phyloP scores from a whole-genome alignment of 139 green algal genomes.

The Micromonas pusilla region DNA sequence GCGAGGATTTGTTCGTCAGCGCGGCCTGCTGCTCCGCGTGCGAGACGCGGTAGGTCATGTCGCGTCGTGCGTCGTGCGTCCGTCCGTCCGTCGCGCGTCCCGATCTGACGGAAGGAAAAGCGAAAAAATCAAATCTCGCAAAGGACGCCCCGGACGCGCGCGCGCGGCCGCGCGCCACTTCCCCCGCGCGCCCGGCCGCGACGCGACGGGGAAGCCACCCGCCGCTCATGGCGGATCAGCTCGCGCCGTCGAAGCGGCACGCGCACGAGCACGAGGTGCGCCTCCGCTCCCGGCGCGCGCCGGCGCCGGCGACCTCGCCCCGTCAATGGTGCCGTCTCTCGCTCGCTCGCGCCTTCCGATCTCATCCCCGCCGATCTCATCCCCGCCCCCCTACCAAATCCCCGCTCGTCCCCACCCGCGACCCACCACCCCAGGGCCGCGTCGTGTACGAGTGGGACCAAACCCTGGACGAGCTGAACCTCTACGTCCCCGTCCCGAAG shows the following conservation, averaged over 20 bases:
- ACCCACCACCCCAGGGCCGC: no score
- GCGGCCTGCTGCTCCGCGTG: no score
- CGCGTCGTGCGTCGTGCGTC: not conserved
- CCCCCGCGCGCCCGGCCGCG: no score
- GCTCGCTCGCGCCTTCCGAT: no score
- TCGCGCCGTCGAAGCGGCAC: conserved; percentile 50
- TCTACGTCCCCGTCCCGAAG: conserved; percentile 68
- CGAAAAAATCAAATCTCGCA: not conserved
- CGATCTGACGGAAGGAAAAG: not conserved
- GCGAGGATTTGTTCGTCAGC: no score
- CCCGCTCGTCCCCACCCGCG: no score
- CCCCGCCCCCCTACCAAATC: no score
- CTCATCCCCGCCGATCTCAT: no score
- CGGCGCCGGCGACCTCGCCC: no score
- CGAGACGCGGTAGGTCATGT: no score
- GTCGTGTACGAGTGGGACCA: conserved; percentile 88
- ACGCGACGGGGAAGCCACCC: not conserved
- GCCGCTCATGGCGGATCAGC: conserved; percentile 7
- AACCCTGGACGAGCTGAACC: conserved; percentile 65
- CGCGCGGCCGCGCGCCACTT: not conserved
- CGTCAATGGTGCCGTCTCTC: no score
- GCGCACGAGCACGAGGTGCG: conserved; percentile 44
- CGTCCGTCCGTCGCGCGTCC: not conserved
- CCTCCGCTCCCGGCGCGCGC: no score
- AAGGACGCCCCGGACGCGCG: not conserved